Conservation (phyloP, 2,329 filamentous ascomycete genomes). For the Dissoconium aciculare region DNA sequence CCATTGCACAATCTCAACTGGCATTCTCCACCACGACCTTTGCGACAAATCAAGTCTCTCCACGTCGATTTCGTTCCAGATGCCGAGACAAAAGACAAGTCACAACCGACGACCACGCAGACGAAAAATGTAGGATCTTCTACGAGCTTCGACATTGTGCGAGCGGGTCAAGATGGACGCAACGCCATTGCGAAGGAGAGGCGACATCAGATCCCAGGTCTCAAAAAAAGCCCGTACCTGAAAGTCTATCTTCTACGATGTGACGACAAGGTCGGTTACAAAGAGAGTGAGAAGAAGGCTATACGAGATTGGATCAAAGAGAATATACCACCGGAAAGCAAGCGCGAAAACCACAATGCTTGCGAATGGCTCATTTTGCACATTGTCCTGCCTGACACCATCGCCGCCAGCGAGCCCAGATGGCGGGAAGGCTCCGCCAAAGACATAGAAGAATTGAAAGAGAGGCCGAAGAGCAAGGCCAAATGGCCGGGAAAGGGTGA, state of each 20-base stretch:
- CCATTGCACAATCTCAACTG: slow-evolving; percentile 88
- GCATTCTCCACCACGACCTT: slow-evolving; percentile 82
- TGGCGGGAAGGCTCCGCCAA: slow-evolving; percentile 36
- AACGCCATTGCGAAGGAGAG: slow-evolving; percentile 37
- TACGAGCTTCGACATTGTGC: slow-evolving; percentile 32
- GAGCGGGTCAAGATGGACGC: slow-evolving; percentile 17
- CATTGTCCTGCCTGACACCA: slow-evolving; percentile 75
- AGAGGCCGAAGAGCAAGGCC: slow-evolving; percentile 49
- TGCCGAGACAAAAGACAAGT: slow-evolving; percentile 13
- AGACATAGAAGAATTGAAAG: slow-evolving; percentile 41
- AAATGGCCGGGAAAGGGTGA: slow-evolving; percentile 66
- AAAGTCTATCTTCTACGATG: slow-evolving; percentile 81
- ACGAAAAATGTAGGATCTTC: slow-evolving; percentile 12
- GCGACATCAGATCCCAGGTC: slow-evolving; percentile 85
- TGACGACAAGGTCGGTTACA: slow-evolving; percentile 93
- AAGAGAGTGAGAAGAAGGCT: slow-evolving; percentile 58
- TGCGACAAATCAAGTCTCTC: slow-evolving; percentile 84
- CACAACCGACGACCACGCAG: slow-evolving; percentile 12
- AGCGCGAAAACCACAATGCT: slow-evolving; percentile 85
- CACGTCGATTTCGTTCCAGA: slow-evolving; percentile 70
- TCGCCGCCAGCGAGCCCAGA: slow-evolving; percentile 63
- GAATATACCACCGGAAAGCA: slow-evolving; percentile 50
- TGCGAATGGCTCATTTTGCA: slow-evolving; percentile 93
- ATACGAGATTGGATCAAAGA: slow-evolving; percentile 84
- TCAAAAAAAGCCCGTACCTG: slow-evolving; percentile 84